phyloP scores from a whole-genome alignment of 1,284 basidiomycete species.

The Mycosarcoma maydis region DNA sequence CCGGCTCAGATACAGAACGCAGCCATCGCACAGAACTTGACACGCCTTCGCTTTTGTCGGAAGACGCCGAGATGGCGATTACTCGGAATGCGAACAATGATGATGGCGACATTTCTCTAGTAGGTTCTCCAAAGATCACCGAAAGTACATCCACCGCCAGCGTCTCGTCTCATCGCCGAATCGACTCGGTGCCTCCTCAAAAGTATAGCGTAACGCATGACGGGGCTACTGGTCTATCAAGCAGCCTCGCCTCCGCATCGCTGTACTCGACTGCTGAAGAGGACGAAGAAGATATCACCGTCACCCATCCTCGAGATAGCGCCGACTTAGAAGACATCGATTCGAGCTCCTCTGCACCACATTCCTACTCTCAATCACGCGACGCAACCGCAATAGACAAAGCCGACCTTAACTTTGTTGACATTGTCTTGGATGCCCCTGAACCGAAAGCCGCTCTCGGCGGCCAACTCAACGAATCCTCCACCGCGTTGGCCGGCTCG shows the following conservation, averaged over 20 bases:
- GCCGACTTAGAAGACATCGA: not conserved
- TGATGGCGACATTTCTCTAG: conserved; percentile 29
- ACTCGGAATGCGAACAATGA: conserved; percentile 6
- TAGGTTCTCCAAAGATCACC: conserved; percentile 7
- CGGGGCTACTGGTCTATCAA: conserved; percentile 1
- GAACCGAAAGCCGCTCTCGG: not conserved
- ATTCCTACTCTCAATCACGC: no score
- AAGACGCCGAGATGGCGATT: not conserved
- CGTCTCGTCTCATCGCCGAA: conserved; percentile 15
- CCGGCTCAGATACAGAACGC: no score
- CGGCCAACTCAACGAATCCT: not conserved
- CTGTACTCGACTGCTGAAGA: conserved; percentile 15
- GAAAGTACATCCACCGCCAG: not conserved
- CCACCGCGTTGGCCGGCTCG: conserved; percentile 17
- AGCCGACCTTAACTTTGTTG: conserved; percentile 45
- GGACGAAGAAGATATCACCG: conserved; percentile 21
- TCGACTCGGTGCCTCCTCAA: conserved; percentile 47
- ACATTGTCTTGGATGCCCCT: conserved; percentile 30
- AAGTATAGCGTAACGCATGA: conserved; percentile 26
- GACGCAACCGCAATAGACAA: conserved; percentile 15
- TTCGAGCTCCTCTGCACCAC: not conserved
- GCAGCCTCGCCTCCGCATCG: conserved; percentile 18
- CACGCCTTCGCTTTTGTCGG: no score
- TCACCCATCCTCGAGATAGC: conserved; percentile 1
- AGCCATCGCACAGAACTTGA: no score